Conservation (phyloP, 768 basidiomycete genomes). For the Kwoniella shandongensis region DNA sequence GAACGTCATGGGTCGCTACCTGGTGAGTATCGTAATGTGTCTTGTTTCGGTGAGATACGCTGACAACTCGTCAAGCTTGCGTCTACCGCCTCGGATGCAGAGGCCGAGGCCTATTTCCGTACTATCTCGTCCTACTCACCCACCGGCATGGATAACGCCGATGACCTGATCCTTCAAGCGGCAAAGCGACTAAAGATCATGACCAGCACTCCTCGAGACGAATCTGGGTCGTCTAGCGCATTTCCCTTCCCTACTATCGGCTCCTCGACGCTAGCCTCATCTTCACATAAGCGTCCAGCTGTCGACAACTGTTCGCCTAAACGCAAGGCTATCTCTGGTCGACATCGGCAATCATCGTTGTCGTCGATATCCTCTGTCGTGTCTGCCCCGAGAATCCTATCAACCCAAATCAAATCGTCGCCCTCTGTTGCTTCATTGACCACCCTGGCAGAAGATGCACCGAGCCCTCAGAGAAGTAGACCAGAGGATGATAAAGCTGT, state of each 20-base stretch:
- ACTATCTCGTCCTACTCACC: conserved; percentile 23
- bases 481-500: conserved; percentile 2
- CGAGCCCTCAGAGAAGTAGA: background rate
- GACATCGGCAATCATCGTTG: conserved; percentile 1
- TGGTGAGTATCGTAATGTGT: too few relatives aligned
- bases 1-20: conserved; percentile 35
- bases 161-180: conserved; percentile 39
- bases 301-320: conserved; percentile 1
- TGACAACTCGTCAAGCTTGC: conserved; percentile 19
- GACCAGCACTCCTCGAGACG: conserved; percentile 13
- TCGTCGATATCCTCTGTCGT: conserved; percentile 7
- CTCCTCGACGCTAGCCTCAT: background rate
- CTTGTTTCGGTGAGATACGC: too few relatives aligned
- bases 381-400: conserved; percentile 15
- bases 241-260: conserved; percentile 9
- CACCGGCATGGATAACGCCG: conserved; percentile 25
- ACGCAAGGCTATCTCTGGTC: background rate
- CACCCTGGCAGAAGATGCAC: conserved; percentile 1
- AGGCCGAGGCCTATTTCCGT: conserved; percentile 30
- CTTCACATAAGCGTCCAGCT: background rate
- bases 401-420: conserved; percentile 22
- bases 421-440: conserved; percentile 25
- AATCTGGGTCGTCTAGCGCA: background rate
- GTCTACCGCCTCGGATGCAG: conserved; percentile 21
- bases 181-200: conserved; percentile 39